phyloP scores from a whole-genome alignment of 495 filamentous ascomycete species.

The Aspergillus olivimuriae region DNA sequence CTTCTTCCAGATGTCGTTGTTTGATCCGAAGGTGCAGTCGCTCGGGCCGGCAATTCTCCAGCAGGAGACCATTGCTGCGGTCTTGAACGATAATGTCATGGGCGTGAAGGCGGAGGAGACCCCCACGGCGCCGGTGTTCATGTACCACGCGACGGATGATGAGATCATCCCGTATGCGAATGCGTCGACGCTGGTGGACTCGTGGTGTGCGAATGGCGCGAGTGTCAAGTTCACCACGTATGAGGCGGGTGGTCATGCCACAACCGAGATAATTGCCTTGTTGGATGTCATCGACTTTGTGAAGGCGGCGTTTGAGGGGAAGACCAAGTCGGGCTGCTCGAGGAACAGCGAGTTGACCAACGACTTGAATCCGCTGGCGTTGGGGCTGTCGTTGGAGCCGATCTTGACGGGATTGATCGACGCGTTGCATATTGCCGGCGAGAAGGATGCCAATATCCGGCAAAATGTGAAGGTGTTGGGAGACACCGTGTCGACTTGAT shows the following conservation, averaged over 20 bases:
- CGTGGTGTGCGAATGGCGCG: conserved; percentile 24
- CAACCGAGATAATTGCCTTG: conserved; percentile 22
- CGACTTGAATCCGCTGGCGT: conserved; percentile 20
- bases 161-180: conserved; percentile 27
- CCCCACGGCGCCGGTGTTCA: conserved; percentile 25
- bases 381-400: conserved; percentile 25
- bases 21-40: conserved; percentile 20
- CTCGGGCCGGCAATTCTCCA: conserved; percentile 18
- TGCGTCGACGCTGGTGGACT: conserved; percentile 15
- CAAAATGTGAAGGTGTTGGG: conserved; percentile 7
- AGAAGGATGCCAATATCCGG: conserved; percentile 16
- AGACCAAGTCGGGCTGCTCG: conserved; percentile 14
- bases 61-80: conserved; percentile 14
- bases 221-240: conserved; percentile 27
- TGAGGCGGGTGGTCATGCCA: conserved; percentile 23
- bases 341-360: conserved; percentile 15
- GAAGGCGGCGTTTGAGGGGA: conserved; percentile 24
- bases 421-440: conserved; percentile 11
- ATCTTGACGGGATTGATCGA: conserved; percentile 19
- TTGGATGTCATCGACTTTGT: conserved; percentile 20
- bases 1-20: conserved; percentile 19
- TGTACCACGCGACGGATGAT: conserved; percentile 29
- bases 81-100: conserved; percentile 20
- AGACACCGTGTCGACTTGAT: neutral
- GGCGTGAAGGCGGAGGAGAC: conserved; percentile 20